phyloP scores from a whole-genome alignment of 2,329 filamentous ascomycete species.

The Xylaria sp. region DNA sequence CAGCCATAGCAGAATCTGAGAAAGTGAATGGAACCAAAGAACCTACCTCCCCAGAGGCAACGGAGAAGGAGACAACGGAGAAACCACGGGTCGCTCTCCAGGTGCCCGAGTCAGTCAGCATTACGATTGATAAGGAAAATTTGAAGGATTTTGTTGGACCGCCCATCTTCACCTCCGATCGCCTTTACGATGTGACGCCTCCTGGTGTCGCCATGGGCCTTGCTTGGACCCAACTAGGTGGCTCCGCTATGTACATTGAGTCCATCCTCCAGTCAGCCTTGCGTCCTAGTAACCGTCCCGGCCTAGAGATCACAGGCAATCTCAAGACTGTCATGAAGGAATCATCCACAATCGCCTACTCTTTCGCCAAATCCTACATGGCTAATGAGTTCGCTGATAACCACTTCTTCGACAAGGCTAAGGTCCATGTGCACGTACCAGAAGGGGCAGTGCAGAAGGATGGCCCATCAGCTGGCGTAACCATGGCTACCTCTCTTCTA shows the following conservation, averaged over 20 bases:
- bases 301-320: constrained; percentile 92
- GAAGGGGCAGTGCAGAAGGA: constrained; percentile 97
- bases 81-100: constrained; percentile 79
- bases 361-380: constrained; percentile 91
- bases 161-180: constrained; percentile 93
- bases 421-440: constrained; percentile 94
- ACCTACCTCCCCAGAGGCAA: constrained; percentile 50
- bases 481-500: constrained; percentile 94
- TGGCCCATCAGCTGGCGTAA: constrained; percentile 91
- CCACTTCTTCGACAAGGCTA: constrained; percentile 94
- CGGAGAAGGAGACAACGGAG: constrained; percentile 74
- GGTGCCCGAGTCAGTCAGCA: constrained; percentile 87
- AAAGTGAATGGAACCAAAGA: constrained; percentile 72
- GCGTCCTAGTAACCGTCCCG: constrained; percentile 76
- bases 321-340: constrained; percentile 98
- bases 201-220: constrained; percentile 97
- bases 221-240: constrained; percentile 97
- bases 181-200: constrained; percentile 92
- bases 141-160: constrained; percentile 97
- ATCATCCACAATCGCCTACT: constrained; percentile 93
- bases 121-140: constrained; percentile 87
- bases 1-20: constrained; percentile 75
- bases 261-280: constrained; percentile 91
- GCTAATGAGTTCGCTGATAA: constrained; percentile 88
- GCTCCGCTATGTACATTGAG: constrained; percentile 95